Conservation (phyloP, 257 asterid species). For the Nicotiana benthamiana region DNA sequence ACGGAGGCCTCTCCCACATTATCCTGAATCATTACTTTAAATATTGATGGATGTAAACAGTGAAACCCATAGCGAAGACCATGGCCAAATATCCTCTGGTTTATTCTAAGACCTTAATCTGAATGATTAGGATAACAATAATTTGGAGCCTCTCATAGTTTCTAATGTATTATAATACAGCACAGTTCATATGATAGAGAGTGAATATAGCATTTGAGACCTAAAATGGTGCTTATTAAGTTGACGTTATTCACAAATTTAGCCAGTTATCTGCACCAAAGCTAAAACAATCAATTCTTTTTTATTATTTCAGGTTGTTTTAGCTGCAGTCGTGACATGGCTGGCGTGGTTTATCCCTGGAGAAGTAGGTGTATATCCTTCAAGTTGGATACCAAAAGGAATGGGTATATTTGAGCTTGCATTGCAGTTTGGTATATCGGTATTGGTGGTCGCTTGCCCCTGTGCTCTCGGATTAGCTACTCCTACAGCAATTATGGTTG, state of each 20-base stretch:
- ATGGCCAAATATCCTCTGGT: background rate
- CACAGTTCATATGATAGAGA: background rate
- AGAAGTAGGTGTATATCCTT: slow-evolving; percentile 57
- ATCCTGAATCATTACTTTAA: background rate
- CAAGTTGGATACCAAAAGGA: slow-evolving; percentile 67
- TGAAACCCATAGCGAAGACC: background rate
- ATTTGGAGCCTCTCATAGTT: background rate
- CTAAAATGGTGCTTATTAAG: background rate
- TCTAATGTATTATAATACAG: too few species aligned
- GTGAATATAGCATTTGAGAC: background rate
- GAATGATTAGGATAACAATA: background rate
- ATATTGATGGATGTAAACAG: background rate
- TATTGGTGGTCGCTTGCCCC: slow-evolving; percentile 95
- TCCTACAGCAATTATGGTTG: slow-evolving; percentile 99
- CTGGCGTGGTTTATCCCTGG: slow-evolving; percentile 86
- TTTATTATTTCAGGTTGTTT: slow-evolving; percentile 55
- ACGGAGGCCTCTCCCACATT: too few species aligned
- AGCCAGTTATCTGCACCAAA: background rate
- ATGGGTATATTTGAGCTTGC: slow-evolving; percentile 96
- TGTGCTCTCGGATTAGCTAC: slow-evolving; percentile 98
- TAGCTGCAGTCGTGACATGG: slow-evolving; percentile 68
- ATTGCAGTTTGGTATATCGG: slow-evolving; percentile 85
- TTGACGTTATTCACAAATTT: background rate
- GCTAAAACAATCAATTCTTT: slow-evolving; percentile 1
- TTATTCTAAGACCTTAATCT: background rate